Evolutionary conservation across 140 eudicot genomes (phyloP), one percentile per base, ranked within the genome.

Genomic region (Cichorium intybus): DNA sequence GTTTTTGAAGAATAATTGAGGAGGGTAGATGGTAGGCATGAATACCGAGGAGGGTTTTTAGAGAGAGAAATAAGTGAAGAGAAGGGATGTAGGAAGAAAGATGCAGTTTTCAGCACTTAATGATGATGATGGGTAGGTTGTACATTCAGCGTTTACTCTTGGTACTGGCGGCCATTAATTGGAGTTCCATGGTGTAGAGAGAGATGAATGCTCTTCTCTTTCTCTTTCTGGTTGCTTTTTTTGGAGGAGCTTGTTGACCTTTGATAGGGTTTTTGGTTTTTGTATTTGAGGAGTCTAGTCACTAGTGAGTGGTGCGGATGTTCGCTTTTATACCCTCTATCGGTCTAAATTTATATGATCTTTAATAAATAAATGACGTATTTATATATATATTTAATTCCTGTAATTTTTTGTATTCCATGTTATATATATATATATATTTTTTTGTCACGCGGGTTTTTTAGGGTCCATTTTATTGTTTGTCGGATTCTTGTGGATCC

Each of bases 21-120:
- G 66, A 66, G 77, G 43, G 73, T 51, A 48, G 56, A 60, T 43
- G 48, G 46, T 6, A 28, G 72, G 73, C 77, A 64, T 77, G 61
- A 62, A 60, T 58, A 65, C 34, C 81, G 24, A 80, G 68, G 70
- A 52, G 68, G 81, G 81, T 76, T 70, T 76, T 62, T 76, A 76
- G 72, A 70, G 70, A 69, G 64, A 62, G 63, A 69, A 9, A 43
- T 39, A 3, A 15, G 18, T 1, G 46, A 39, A 39, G 5, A 6
- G 46, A 39, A 39, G 46, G 46, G 46, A 39, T 39, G 46, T 11
- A 54, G 37, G n/a, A 27, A 29, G 34, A 24, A 24, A 31, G 39
- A 58, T 1, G 23, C 46, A 33, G 60, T 49, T 21, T 59, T 45
- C 2, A 2, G 26, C 14, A 50, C 6, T 41, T 47, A 43, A 43